A percentile compares a stretch with the other conserved stretches of the same genome.
Conservation (phyloP, 352 stramenopile species). For the Peronosclerospora sorghi region DNA sequence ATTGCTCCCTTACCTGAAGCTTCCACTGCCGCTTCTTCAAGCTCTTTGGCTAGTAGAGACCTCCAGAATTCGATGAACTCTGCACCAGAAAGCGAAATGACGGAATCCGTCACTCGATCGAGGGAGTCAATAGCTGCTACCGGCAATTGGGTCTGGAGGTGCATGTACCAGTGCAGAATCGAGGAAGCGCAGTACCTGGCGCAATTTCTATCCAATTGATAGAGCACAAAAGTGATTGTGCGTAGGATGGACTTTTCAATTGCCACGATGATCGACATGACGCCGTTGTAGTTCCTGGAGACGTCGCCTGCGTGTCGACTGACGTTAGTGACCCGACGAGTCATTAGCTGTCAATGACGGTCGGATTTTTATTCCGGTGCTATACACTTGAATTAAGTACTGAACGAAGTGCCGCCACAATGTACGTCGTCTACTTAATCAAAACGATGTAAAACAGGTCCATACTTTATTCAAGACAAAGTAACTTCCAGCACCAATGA, state of each 20-base stretch:
- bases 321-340: constrained; percentile 8
- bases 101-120: constrained; percentile 37
- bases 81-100: constrained; percentile 49
- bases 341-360: constrained; percentile 5
- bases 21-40: constrained; percentile 21
- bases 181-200: constrained; percentile 46
- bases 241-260: constrained; percentile 55
- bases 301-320: constrained; percentile 7
- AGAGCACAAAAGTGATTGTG: constrained; percentile 55
- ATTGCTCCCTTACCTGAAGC: constrained; percentile 19
- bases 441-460: too few relatives aligned
- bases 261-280: constrained; percentile 36
- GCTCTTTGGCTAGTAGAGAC: constrained; percentile 39
- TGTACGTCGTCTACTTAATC: too few relatives aligned
- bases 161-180: constrained; percentile 50
- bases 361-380: not conserved
- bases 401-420: too few relatives aligned
- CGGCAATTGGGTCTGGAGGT: constrained; percentile 48
- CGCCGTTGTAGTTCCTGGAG: constrained; percentile 2
- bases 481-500: too few relatives aligned
- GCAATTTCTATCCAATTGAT: constrained; percentile 43
- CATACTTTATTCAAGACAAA: too few relatives aligned
- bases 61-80: constrained; percentile 60
- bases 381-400: too few relatives aligned
- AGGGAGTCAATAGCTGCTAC: constrained; percentile 36